Conservation (phyloP, 768 basidiomycete species). For the Rubroboletus satanas region DNA sequence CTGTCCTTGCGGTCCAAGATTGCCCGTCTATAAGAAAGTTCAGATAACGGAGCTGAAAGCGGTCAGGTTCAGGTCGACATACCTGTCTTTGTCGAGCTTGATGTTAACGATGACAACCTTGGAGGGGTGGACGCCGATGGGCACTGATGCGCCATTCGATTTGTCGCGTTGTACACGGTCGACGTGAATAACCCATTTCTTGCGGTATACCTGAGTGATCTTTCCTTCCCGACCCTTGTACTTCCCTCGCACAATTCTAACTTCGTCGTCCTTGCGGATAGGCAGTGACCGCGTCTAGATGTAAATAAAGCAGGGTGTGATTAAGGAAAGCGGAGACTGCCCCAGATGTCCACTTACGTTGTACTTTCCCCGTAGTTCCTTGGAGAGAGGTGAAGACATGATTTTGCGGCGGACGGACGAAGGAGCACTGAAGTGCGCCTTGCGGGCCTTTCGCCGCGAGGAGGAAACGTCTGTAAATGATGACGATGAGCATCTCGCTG, state of each 20-base stretch:
- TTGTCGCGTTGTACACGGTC: constrained; percentile 98
- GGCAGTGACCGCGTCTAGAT: constrained; percentile 83
- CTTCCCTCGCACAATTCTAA: constrained; percentile 92
- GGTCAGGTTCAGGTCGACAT: constrained; percentile 13
- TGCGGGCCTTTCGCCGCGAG: constrained; percentile 96
- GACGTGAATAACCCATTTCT: constrained; percentile 98
- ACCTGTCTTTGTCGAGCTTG: constrained; percentile 92
- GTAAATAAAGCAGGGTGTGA: neutral
- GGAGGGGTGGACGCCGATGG: constrained; percentile 94
- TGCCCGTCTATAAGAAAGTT: constrained; percentile 52
- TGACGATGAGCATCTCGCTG: constrained; percentile 32
- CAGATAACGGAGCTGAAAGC: neutral
- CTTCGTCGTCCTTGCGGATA: constrained; percentile 97
- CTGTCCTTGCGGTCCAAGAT: constrained; percentile 85
- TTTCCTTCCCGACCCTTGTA: constrained; percentile 99
- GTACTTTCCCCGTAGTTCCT: constrained; percentile 91
- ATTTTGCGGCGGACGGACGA: constrained; percentile 95
- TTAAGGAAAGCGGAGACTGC: neutral
- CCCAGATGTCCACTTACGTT: constrained; percentile 53
- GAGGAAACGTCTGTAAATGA: constrained; percentile 70
- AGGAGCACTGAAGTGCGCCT: constrained; percentile 95
- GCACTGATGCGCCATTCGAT: constrained; percentile 89
- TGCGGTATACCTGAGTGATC: constrained; percentile 95
- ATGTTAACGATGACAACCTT: constrained; percentile 92
- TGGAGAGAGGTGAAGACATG: constrained; percentile 94